Evolutionary conservation across 371 early-diverging fungal species (phyloP), one percentile per base, ranked within the genome.

Genomic region (Blyttiomyces sp.): DNA sequence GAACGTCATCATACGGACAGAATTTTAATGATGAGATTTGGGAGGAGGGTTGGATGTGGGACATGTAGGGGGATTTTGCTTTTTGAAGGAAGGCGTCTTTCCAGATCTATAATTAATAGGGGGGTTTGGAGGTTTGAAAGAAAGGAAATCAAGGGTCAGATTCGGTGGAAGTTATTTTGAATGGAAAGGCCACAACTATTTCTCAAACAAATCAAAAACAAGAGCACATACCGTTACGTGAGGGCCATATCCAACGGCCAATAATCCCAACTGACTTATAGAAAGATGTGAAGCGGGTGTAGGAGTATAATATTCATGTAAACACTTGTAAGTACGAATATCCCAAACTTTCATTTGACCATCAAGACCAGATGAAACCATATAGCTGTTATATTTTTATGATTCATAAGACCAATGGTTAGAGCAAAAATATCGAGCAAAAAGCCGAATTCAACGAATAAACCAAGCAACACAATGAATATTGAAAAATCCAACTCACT

Each of bases 1-100:
- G 85, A 11, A 96, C 90, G 85, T 99, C 99, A 72, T 99, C 99
- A 83, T 84, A 96, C 16, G 98, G 98, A 48, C 89, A 91, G 75
- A 98, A 99, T 32, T 69, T 55, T 5, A 96, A 46, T 53, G 82
- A 79, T 17, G 71, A 58, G 7, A 95, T 73, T 1, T 73, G 43
- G 0, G 78, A 76, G 3, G 83, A 73, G 13, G 85, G 82, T 49
- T 83, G 72, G 21, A 88, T 65, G 72, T 95, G 95, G 49, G 80
- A 77, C 90, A 98, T 90, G 72, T 96, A 95, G n/a, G 95, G 92
- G 36, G 84, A 80, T 26, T 79, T 64, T 57, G 89, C 88, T 64
- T 88, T 90, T 32, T 78, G 74, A 27, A 68, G 76, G 64, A 90
- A 86, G 4, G 88, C 87, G 63, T 94, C 93, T 71, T 92, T 94